Percentiles rank a stretch among this genome's conserved stretches.
phyloP scores from a whole-genome alignment of 2,329 filamentous ascomycete genomes.

The Alternaria sp. region DNA sequence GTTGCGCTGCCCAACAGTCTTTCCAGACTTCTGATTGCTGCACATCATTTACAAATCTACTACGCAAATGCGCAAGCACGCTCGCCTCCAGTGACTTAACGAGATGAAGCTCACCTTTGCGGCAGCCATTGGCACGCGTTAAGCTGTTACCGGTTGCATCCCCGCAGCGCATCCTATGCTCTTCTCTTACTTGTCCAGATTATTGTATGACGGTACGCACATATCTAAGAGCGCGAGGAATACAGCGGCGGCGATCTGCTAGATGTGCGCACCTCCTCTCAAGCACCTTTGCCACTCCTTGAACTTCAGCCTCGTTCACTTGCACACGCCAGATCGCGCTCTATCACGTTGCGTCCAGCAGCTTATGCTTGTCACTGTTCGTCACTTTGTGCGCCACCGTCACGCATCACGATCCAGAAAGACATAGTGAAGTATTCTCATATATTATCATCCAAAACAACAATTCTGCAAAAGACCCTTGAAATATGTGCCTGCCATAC shows the following conservation, averaged over 20 bases:
- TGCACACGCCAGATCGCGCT: background rate
- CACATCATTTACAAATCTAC: background rate
- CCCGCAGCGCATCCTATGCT: no score
- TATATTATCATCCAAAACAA: background rate
- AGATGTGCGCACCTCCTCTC: background rate
- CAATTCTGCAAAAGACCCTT: background rate
- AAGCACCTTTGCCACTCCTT: background rate
- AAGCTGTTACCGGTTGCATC: background rate
- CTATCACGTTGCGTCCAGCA: background rate
- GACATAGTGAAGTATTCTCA: background rate
- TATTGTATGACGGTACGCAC: no score
- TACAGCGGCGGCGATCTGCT: background rate
- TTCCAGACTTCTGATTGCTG: background rate
- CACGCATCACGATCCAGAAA: background rate
- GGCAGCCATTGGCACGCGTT: background rate
- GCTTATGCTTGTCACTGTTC: background rate
- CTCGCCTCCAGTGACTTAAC: background rate
- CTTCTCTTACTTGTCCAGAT: no score
- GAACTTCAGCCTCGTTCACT: background rate
- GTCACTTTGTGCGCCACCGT: background rate
- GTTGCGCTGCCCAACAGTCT: background rate
- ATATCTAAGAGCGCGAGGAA: background rate
- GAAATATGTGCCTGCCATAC: background rate
- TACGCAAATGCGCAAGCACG: background rate
- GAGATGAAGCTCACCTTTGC: background rate